Percentiles rank a stretch among this genome's conserved stretches.
These are phyloP conservation scores for Fusarium humuli DNA, from an alignment of 2,329 filamentous ascomycete species.

Conservation along the genomic window DNA sequence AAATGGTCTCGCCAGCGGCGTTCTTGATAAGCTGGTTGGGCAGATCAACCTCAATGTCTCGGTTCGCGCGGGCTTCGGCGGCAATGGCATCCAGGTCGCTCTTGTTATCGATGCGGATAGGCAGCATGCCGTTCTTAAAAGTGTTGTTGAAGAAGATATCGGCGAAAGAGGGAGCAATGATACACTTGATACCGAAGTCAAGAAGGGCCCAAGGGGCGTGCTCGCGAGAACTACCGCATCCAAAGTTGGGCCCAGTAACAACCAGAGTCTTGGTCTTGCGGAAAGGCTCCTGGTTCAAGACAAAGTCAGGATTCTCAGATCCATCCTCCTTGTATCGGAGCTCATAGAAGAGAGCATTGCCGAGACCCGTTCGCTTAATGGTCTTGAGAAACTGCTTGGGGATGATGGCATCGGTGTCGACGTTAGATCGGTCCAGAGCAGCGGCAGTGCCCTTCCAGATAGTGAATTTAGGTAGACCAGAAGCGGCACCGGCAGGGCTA, in stretches of 20 bases:
- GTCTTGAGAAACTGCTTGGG: conserved; percentile 99
- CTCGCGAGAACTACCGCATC: conserved; percentile 91
- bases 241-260: conserved; percentile 92
- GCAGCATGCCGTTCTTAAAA: conserved; percentile 99
- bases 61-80: conserved; percentile 80
- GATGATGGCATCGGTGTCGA: conserved; percentile 99
- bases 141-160: conserved; percentile 99
- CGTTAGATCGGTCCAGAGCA: conserved; percentile 86
- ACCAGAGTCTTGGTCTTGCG: conserved; percentile 88
- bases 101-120: conserved; percentile 78
- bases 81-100: conserved; percentile 76
- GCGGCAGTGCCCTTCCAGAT: conserved; percentile 88
- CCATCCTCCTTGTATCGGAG: conserved; percentile 82
- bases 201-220: conserved; percentile 97
- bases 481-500: conserved; percentile 56
- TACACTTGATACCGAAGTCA: conserved; percentile 94
- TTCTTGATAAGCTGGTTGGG: conserved; percentile 85
- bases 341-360: conserved; percentile 85
- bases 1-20: conserved; percentile 77
- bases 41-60: conserved; percentile 90
- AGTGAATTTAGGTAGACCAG: conserved; percentile 85
- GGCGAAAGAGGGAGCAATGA: conserved; percentile 84
- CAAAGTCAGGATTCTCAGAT: conserved; percentile 80
- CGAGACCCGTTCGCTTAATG: conserved; percentile 96
- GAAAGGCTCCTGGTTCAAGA: conserved; percentile 92